Conservation (phyloP, 805 yeast genomes). For the Cyberlindnera suaveolens region DNA sequence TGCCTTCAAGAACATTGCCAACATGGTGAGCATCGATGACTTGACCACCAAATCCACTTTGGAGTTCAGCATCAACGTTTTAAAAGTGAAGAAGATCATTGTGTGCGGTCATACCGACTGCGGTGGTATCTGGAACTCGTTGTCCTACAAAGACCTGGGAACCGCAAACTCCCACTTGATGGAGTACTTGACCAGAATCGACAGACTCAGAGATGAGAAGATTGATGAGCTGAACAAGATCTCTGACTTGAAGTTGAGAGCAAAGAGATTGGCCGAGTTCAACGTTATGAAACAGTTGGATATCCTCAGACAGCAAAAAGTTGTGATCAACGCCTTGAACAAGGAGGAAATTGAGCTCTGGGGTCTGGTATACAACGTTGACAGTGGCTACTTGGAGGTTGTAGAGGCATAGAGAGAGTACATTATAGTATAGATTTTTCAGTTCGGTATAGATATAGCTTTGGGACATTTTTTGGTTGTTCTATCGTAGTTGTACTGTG, state of each 20-base stretch:
- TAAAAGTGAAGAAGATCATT: conserved; percentile 73
- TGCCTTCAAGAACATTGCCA: conserved; percentile 85
- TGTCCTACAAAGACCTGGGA: conserved; percentile 58
- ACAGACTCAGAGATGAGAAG: conserved; percentile 62
- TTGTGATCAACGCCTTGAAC: conserved; percentile 59
- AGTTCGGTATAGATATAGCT: no score
- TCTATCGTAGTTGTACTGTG: no score
- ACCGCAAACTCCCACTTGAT: conserved; percentile 37
- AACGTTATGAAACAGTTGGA: conserved; percentile 71
- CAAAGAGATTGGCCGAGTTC: conserved; percentile 62
- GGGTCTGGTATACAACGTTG: conserved; percentile 82
- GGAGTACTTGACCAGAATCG: conserved; percentile 51
- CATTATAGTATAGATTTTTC: no score
- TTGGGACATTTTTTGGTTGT: no score
- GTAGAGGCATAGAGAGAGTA: conserved; percentile 25
- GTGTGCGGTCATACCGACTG: conserved; percentile 95
- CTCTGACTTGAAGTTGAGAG: conserved; percentile 45
- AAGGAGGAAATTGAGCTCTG: conserved; percentile 65
- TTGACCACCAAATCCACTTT: conserved; percentile 69
- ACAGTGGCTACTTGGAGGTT: conserved; percentile 55
- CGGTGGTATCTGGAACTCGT: conserved; percentile 84
- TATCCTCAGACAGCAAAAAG: conserved; percentile 46
- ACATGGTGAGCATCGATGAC: conserved; percentile 63
- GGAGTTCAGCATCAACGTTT: conserved; percentile 81
- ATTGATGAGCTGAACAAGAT: conserved; percentile 42